Evolutionary conservation across 2,329 filamentous ascomycete genomes (phyloP).

Genomic region (Knufia fluminis): DNA sequence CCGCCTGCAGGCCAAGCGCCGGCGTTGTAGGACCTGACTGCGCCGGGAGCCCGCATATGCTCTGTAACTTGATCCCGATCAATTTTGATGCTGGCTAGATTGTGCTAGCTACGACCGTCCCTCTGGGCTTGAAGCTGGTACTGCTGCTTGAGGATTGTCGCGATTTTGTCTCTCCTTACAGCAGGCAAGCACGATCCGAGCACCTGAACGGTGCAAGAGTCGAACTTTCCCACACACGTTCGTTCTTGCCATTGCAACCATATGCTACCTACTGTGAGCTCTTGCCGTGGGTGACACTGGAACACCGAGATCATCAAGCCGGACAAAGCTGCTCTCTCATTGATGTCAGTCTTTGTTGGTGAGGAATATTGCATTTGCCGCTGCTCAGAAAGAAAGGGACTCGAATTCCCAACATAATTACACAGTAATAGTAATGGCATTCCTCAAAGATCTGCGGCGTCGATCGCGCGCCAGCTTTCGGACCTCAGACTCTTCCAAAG

Average conservation of each 20-base stretch:
- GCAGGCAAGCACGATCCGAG: not conserved
- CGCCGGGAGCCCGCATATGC: not conserved
- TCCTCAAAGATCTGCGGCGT: conserved; percentile 68
- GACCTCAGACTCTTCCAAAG: conserved; percentile 54
- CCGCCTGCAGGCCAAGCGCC: conserved; percentile 1
- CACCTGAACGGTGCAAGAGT: not conserved
- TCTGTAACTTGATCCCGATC: not conserved
- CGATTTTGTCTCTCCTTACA: not conserved
- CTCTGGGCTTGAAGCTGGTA: not conserved
- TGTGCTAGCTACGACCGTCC: not conserved
- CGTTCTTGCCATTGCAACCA: not conserved
- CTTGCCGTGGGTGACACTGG: not conserved
- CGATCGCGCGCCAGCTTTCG: conserved; percentile 67
- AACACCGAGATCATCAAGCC: not conserved
- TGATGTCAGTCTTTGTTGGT: not conserved
- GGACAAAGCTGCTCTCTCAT: not conserved
- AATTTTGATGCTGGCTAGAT: not conserved
- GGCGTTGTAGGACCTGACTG: not conserved
- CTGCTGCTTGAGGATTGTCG: not conserved
- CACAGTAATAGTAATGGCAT: conserved; percentile 38
- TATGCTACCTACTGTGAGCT: not conserved
- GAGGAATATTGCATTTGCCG: too few relatives aligned
- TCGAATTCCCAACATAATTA: not conserved
- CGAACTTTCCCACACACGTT: not conserved
- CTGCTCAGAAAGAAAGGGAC: not conserved